These are phyloP conservation scores for Nannizziopsis arthrosporioides DNA, from an alignment of 2,329 filamentous ascomycete species.

Conservation along the genomic window DNA sequence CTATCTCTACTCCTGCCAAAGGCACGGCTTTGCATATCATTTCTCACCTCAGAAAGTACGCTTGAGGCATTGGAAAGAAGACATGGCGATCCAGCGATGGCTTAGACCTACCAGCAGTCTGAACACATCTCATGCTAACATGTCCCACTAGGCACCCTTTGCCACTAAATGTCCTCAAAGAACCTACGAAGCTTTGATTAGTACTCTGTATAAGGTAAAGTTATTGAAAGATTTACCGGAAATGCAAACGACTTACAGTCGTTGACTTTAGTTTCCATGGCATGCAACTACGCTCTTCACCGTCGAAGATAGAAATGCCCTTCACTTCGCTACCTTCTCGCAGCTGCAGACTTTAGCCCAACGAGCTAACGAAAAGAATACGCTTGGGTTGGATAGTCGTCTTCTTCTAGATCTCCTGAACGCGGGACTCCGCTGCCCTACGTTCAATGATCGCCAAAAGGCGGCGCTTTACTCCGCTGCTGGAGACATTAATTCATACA, in stretches of 20 bases:
- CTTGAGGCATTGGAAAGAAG: no score
- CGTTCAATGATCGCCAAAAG: slow-evolving; percentile 36
- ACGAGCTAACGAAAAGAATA: slow-evolving; percentile 39
- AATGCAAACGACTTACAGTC: neutral
- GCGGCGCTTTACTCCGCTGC: slow-evolving; percentile 25
- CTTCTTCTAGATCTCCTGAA: slow-evolving; percentile 31
- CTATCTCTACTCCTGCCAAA: no score
- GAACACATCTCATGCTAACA: slow-evolving; percentile 5
- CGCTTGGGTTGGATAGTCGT: slow-evolving; percentile 30
- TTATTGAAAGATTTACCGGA: neutral
- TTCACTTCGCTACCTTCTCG: slow-evolving; percentile 36
- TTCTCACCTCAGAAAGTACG: slow-evolving; percentile 7
- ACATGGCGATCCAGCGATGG: no score
- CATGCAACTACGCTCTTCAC: slow-evolving; percentile 35
- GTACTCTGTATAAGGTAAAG: slow-evolving; percentile 40
- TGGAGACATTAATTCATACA: slow-evolving; percentile 16
- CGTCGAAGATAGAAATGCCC: slow-evolving; percentile 35
- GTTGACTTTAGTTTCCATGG: slow-evolving; percentile 40
- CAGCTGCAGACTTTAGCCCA: slow-evolving; percentile 51
- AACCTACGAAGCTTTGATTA: slow-evolving; percentile 43
- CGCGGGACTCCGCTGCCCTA: slow-evolving; percentile 32
- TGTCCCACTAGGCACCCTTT: slow-evolving; percentile 35
- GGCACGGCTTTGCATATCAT: neutral
- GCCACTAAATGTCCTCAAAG: slow-evolving; percentile 40
- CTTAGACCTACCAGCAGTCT: no score